A percentile compares a stretch with the other conserved stretches of the same genome.
These are phyloP conservation scores for Colletotrichum musae DNA, from an alignment of 2,329 filamentous ascomycete species.

Conservation along the genomic window DNA sequence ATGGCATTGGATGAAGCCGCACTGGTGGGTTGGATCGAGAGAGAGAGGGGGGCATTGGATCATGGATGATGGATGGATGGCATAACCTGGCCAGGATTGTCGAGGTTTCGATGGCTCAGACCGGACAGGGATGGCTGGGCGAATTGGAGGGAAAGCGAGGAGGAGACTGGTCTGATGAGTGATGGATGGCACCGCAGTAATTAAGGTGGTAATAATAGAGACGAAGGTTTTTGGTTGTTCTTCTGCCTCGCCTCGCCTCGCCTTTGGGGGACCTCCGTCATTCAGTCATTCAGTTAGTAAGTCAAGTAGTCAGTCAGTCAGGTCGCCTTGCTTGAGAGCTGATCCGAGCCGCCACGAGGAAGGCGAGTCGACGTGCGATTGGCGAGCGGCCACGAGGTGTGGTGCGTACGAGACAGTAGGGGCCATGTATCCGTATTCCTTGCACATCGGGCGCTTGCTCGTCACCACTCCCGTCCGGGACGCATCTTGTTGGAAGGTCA, in stretches of 20 bases:
- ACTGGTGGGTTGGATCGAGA: constrained; percentile 10
- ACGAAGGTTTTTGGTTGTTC: constrained; percentile 18
- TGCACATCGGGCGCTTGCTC: constrained; percentile 31
- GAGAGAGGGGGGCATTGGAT: constrained; percentile 4
- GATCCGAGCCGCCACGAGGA: constrained; percentile 27
- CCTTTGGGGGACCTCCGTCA: background rate
- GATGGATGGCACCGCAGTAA: constrained; percentile 19
- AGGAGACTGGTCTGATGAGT: constrained; percentile 17
- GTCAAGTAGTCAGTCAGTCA: constrained; percentile 5
- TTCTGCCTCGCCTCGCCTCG: background rate
- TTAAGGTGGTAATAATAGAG: constrained; percentile 5
- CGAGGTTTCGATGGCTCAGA: constrained; percentile 38
- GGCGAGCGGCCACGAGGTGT: constrained; percentile 17
- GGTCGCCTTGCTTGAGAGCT: constrained; percentile 4
- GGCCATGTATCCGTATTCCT: constrained; percentile 16
- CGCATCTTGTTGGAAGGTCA: background rate
- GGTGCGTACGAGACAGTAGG: constrained; percentile 30
- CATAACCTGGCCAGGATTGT: constrained; percentile 25
- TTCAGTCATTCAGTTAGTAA: background rate
- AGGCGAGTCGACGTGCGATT: constrained; percentile 14
- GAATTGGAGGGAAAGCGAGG: constrained; percentile 29
- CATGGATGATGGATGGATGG: constrained; percentile 4
- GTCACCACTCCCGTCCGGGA: constrained; percentile 10
- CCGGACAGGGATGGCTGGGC: constrained; percentile 50
- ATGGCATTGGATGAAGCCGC: constrained; percentile 8